phyloP scores from a whole-genome alignment of 176 grass and related monocot genomes.

The Triticum dicoccoides region DNA sequence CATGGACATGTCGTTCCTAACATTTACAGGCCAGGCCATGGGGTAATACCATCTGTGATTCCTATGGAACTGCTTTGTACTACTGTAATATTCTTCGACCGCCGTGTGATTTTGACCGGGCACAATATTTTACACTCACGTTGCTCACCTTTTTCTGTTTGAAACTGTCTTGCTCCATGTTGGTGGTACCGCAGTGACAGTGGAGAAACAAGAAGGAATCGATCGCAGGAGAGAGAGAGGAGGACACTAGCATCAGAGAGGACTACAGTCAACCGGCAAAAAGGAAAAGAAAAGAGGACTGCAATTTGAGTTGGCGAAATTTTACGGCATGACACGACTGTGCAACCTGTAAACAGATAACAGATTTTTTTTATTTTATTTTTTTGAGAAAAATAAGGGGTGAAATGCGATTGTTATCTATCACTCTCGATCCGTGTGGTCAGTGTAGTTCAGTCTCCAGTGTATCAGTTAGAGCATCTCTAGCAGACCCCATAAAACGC shows the following conservation, averaged over 20 bases:
- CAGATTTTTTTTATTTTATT: background rate
- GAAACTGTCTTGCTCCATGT: background rate
- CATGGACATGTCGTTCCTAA: background rate
- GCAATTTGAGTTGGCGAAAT: background rate
- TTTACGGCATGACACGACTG: too few relatives aligned
- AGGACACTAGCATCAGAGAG: background rate
- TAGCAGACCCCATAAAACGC: too few relatives aligned
- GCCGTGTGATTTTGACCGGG: background rate
- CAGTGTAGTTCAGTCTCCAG: too few relatives aligned
- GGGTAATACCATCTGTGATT: background rate
- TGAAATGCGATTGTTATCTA: background rate
- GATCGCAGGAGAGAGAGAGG: too few relatives aligned
- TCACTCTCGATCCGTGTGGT: background rate
- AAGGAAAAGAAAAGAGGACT: too few relatives aligned
- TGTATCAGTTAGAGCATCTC: too few relatives aligned
- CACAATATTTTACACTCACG: background rate
- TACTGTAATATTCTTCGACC: background rate
- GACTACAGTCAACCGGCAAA: too few relatives aligned
- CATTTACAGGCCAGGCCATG: background rate
- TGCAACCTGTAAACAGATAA: background rate
- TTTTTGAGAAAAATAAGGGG: too few relatives aligned
- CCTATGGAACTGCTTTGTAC: constrained; percentile 13
- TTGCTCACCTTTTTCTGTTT: background rate
- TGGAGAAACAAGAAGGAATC: background rate
- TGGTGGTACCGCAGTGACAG: background rate